Evolutionary conservation across 2,329 filamentous ascomycete species (phyloP).

Genomic region (Verticillium isaacii): DNA sequence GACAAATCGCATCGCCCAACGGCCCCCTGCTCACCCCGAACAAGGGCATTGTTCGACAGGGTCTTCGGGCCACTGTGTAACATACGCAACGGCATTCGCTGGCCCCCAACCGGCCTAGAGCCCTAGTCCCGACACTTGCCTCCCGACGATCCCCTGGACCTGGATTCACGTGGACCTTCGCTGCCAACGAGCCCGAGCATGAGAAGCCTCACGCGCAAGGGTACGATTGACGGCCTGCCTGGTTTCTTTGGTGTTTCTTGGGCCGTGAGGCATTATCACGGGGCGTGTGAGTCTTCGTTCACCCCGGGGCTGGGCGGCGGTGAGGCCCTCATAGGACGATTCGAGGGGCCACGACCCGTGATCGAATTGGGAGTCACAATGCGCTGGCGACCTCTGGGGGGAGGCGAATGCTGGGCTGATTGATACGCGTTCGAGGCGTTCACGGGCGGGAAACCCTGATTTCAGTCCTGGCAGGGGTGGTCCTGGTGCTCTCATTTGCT

Average conservation of each 20-base stretch:
- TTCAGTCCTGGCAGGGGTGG: neutral
- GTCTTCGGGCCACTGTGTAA: constrained; percentile 3
- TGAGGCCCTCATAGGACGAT: neutral
- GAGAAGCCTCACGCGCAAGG: neutral
- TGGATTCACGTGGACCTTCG: neutral
- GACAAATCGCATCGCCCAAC: neutral
- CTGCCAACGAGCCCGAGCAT: neutral
- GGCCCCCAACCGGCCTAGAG: neutral
- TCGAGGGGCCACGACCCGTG: neutral
- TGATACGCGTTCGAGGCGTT: neutral
- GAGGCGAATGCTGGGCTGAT: neutral
- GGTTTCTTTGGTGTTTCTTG: neutral
- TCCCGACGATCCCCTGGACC: neutral
- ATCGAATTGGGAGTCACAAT: neutral
- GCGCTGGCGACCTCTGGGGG: neutral
- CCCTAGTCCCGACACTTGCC: neutral
- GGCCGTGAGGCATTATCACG: neutral
- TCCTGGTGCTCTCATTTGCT: neutral
- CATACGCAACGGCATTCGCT: constrained; percentile 3
- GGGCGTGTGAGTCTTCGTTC: neutral
- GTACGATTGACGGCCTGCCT: neutral
- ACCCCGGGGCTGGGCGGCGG: neutral
- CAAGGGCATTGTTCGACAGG: constrained; percentile 4
- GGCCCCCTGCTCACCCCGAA: neutral
- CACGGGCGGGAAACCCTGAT: neutral